phyloP scores from a whole-genome alignment of 2,329 filamentous ascomycete species.

The Pseudohalonectria lignicola region DNA sequence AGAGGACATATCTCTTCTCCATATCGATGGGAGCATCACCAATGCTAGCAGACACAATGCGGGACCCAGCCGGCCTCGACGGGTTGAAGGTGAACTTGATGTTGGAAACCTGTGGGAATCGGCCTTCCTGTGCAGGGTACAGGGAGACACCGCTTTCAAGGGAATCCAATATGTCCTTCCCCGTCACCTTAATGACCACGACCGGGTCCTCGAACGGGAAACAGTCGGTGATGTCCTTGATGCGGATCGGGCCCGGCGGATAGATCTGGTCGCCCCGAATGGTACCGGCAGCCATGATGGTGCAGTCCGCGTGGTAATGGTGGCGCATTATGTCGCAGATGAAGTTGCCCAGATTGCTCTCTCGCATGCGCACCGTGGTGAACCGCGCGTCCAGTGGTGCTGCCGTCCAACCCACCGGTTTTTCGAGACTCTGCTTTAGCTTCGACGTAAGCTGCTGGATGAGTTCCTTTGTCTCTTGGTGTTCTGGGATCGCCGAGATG shows the following conservation, averaged over 20 bases:
- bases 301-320: constrained; percentile 71
- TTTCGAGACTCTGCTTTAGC: constrained; percentile 67
- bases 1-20: constrained; percentile 56
- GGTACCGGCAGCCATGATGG: constrained; percentile 75
- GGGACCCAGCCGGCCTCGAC: constrained; percentile 42
- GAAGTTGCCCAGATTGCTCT: constrained; percentile 85
- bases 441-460: constrained; percentile 61
- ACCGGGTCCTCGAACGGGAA: constrained; percentile 91
- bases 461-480: constrained; percentile 48
- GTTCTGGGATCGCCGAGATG: constrained; percentile 53
- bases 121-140: constrained; percentile 68
- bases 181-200: constrained; percentile 62
- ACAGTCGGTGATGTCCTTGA: constrained; percentile 78
- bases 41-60: constrained; percentile 53
- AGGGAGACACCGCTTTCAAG: constrained; percentile 74
- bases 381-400: constrained; percentile 79
- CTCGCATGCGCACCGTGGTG: constrained; percentile 62
- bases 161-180: constrained; percentile 64
- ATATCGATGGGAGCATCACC: constrained; percentile 46
- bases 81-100: constrained; percentile 68
- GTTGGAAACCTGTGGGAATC: constrained; percentile 80
- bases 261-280: constrained; percentile 86
- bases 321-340: constrained; percentile 84
- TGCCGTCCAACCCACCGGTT: constrained; percentile 73
- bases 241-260: constrained; percentile 61